Conservation (phyloP, 169 alveolate genomes). For the Besnoitia besnoiti region DNA sequence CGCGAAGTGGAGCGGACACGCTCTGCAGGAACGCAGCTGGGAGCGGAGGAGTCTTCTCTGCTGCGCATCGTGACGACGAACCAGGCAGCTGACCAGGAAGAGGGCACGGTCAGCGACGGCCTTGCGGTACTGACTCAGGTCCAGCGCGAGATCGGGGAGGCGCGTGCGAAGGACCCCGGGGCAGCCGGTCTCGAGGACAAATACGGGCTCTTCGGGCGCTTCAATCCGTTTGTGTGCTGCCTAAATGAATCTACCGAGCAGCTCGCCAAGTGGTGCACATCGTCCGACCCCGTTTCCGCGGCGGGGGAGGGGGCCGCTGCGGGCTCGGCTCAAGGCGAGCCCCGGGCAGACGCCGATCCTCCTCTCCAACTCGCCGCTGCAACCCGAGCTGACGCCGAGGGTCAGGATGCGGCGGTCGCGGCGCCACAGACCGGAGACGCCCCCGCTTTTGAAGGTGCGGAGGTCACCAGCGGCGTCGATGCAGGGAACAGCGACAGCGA, state of each 20-base stretch:
- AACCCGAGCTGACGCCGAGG: no score
- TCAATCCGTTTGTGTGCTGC: conserved; percentile 36
- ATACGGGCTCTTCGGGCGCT: background rate
- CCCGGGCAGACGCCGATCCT: no score
- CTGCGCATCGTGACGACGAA: no score
- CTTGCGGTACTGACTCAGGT: background rate
- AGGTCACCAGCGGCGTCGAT: background rate
- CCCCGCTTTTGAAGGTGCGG: no score
- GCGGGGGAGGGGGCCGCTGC: no score
- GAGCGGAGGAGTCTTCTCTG: background rate
- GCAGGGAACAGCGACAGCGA: background rate
- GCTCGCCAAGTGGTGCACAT: background rate
- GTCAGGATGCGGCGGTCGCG: no score
- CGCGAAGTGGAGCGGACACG: background rate
- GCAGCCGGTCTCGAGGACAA: background rate
- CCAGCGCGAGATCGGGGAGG: background rate
- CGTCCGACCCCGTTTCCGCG: no score
- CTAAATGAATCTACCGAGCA: background rate
- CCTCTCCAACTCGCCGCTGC: no score
- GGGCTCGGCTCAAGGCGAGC: no score
- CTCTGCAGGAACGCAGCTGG: background rate
- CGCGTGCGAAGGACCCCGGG: background rate
- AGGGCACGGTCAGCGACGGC: background rate
- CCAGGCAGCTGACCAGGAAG: background rate
- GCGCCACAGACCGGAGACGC: no score